A percentile compares a stretch with the other conserved stretches of the same genome.
phyloP scores from a whole-genome alignment of 139 green algal species.

The Diplosphaera chodatii region DNA sequence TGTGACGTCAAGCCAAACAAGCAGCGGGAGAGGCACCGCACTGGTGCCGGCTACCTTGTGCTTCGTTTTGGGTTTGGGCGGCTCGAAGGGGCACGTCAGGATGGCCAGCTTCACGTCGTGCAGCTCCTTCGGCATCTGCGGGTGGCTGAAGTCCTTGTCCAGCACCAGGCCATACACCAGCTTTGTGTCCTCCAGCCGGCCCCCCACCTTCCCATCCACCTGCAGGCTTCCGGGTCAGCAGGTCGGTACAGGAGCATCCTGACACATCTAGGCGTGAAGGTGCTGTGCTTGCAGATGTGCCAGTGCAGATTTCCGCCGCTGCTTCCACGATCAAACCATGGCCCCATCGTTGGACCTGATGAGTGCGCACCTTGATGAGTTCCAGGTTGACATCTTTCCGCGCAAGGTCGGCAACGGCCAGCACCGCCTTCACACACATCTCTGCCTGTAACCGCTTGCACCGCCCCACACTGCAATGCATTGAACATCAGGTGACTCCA shows the following conservation, averaged over 20 bases:
- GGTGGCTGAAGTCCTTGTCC: constrained; percentile 99
- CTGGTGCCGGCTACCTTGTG: constrained; percentile 76
- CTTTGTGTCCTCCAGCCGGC: constrained; percentile 89
- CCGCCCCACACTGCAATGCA: constrained; percentile 75
- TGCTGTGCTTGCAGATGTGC: too few relatives aligned
- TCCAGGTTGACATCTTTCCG: constrained; percentile 97
- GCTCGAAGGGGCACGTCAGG: constrained; percentile 98
- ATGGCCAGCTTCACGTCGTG: constrained; percentile 95
- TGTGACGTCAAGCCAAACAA: too few relatives aligned
- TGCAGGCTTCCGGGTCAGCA: too few relatives aligned
- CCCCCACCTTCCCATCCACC: constrained; percentile 95
- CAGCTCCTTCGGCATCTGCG: constrained; percentile 81
- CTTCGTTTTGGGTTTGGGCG: constrained; percentile 99
- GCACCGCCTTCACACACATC: constrained; percentile 95
- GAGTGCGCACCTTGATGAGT: constrained; percentile 94
- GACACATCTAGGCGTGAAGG: too few relatives aligned
- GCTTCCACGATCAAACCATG: too few relatives aligned
- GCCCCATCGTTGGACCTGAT: too few relatives aligned
- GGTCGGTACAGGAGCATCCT: too few relatives aligned
- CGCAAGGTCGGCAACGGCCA: constrained; percentile 93
- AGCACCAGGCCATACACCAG: constrained; percentile 94
- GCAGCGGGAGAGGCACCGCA: not conserved
- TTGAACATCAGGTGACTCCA: constrained; percentile 4
- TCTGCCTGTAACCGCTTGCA: constrained; percentile 93
- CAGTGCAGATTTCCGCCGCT: too few relatives aligned